Percentiles rank a stretch among this genome's conserved stretches.
Evolutionary conservation across 148 eudicot genomes (phyloP).

Genomic region (Simmondsia chinensis): DNA sequence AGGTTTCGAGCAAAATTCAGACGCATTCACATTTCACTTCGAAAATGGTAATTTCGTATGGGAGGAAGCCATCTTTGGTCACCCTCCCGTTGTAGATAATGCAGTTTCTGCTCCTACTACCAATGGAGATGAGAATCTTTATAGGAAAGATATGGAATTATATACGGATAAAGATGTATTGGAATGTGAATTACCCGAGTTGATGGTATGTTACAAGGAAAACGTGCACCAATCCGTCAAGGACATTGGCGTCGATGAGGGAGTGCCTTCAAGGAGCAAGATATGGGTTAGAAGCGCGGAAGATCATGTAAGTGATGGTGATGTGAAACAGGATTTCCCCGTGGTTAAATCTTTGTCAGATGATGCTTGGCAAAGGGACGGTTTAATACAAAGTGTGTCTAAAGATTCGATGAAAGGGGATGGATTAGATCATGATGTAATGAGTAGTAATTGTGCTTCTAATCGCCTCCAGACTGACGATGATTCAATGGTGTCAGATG

Average conservation of each 20-base stretch:
- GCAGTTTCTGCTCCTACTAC: slow-evolving; percentile 9
- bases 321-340: slow-evolving; percentile 7
- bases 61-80: slow-evolving; percentile 34
- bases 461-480: too few species aligned
- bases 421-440: background rate
- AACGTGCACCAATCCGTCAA: slow-evolving; percentile 40
- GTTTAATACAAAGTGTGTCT: slow-evolving; percentile 6
- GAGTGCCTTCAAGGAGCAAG: slow-evolving; percentile 12
- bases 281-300: slow-evolving; percentile 9
- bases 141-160: slow-evolving; percentile 26
- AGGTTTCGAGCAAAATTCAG: slow-evolving; percentile 27
- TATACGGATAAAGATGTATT: slow-evolving; percentile 54
- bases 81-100: slow-evolving; percentile 17
- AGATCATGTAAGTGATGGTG: slow-evolving; percentile 9
- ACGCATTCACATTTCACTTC: slow-evolving; percentile 28
- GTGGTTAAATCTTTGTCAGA: slow-evolving; percentile 13
- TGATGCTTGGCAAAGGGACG: slow-evolving; percentile 9
- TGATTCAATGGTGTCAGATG: too few species aligned
- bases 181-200: slow-evolving; percentile 55
- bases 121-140: slow-evolving; percentile 14
- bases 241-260: slow-evolving; percentile 83
- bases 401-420: slow-evolving; percentile 6
- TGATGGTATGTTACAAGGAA: slow-evolving; percentile 55
- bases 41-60: slow-evolving; percentile 21
- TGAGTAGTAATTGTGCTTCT: too few species aligned